Percentiles rank a stretch among this genome's conserved stretches.
Conservation (phyloP, 2,329 filamentous ascomycete species). For the Talaromyces sp. region DNA sequence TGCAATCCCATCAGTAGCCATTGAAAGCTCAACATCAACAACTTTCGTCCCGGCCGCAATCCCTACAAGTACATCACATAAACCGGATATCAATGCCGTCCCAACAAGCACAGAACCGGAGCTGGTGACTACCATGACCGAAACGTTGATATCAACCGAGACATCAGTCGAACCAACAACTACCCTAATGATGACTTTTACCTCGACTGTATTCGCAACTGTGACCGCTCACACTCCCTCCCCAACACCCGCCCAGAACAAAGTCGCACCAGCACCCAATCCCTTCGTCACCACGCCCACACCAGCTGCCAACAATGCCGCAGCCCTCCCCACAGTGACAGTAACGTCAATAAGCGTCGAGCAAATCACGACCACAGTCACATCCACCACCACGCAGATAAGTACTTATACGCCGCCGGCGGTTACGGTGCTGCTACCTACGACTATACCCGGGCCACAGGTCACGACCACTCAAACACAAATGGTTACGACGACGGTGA, state of each 20-base stretch:
- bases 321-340: neutral
- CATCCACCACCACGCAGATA: neutral
- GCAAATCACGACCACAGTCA: neutral
- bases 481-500: constrained; percentile 18
- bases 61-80: neutral
- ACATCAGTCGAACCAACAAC: constrained; percentile 7
- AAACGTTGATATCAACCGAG: neutral
- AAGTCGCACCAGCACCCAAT: neutral
- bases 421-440: neutral
- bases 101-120: neutral
- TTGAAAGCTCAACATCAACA: constrained; percentile 6
- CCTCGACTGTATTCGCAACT: constrained; percentile 6
- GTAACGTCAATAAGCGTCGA: neutral
- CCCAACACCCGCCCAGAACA: neutral
- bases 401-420: neutral
- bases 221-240: neutral
- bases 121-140: neutral
- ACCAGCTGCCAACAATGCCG: neutral
- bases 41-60: neutral
- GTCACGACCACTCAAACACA: constrained; percentile 25
- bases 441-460: constrained; percentile 8
- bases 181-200: neutral
- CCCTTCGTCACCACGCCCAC: neutral
- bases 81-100: neutral
- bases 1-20: neutral